Evolutionary conservation across 1,284 basidiomycete genomes (phyloP), one percentile per base, ranked within the genome.

Genomic region (Malassezia globosa): DNA sequence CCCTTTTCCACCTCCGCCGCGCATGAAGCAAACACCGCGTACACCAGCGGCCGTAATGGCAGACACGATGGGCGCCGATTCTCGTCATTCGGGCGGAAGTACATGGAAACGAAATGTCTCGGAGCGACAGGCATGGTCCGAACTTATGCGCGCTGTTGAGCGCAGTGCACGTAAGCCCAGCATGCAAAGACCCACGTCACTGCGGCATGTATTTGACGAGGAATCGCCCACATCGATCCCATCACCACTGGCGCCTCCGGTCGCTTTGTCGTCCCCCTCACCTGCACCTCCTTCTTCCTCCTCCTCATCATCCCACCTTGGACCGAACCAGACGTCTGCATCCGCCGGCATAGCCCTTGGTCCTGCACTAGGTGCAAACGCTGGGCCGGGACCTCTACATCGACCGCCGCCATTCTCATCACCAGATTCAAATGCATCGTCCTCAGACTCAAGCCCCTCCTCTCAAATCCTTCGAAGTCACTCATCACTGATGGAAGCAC

Each of bases 11-110:
- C 25, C 29, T 19, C 23, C 21, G 11, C 24, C 7, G 23, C 42
- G 18, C 25, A 35, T 29, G 29, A 23, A 25, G 29, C 36, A 29
- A 4, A 37, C 44, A 39, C 42, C 40, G 7, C 40, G 21, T 36
- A 29, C 21, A n/a, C 39, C 35, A 14, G 29, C 29, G 16, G 58
- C 44, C 55, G 11, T 33, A 13, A 8, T 43, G 41, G 34, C 29
- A 33, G 37, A 45, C 33, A 45, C 50, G 13, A 47, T 64, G 41
- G 66, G 66, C 26, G 64, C 68, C 18, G 66, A 69, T 26, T 65
- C 66, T 38, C 51, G 66, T 14, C 60, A 63, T 38, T 70, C 68
- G 2, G 68, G 68, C 24, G 68, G 68, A 10, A 67, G 63, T 41
- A 69, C 65, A 26, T 59, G 56, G 18, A 60, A 66, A 36, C 62